phyloP scores from a whole-genome alignment of 1,139 yeast genomes.

The Debaryomyces subglobosus region DNA sequence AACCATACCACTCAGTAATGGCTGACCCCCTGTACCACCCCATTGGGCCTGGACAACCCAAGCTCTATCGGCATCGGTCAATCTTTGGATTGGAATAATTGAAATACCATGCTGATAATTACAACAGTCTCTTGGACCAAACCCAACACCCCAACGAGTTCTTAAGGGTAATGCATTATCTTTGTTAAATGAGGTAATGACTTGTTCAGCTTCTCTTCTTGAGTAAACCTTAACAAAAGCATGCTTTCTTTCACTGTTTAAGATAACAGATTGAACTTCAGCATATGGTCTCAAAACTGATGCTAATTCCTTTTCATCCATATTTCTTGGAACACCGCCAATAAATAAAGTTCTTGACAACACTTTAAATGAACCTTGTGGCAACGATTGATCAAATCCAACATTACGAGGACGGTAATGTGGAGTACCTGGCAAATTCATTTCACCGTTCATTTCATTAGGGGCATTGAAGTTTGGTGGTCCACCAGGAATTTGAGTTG shows the following conservation, averaged over 20 bases:
- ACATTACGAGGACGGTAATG: constrained; percentile 76
- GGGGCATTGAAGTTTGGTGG: constrained; percentile 1
- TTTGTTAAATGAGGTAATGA: constrained; percentile 57
- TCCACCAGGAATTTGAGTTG: constrained; percentile 8
- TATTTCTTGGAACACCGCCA: constrained; percentile 87
- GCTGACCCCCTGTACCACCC: constrained; percentile 96
- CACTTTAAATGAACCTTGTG: constrained; percentile 81
- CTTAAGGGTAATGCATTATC: constrained; percentile 60
- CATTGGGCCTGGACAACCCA: constrained; percentile 93
- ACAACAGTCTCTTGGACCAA: constrained; percentile 98
- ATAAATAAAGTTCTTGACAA: constrained; percentile 87
- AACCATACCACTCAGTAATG: constrained; percentile 78
- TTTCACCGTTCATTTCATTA: constrained; percentile 45
- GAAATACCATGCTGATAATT: constrained; percentile 91
- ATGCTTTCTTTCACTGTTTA: constrained; percentile 87
- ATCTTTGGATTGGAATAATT: constrained; percentile 79
- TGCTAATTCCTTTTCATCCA: constrained; percentile 75
- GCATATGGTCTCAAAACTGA: constrained; percentile 80
- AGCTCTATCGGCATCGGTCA: constrained; percentile 89
- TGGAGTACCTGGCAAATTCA: constrained; percentile 67
- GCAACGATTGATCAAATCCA: constrained; percentile 68
- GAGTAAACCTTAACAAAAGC: constrained; percentile 97
- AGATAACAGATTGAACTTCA: constrained; percentile 89
- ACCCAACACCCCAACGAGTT: constrained; percentile 98
- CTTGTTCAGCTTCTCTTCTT: constrained; percentile 89